Base-by-base conservation (phyloP, 129 eudicot genomes). In the Ambrosia trifida region DNA sequence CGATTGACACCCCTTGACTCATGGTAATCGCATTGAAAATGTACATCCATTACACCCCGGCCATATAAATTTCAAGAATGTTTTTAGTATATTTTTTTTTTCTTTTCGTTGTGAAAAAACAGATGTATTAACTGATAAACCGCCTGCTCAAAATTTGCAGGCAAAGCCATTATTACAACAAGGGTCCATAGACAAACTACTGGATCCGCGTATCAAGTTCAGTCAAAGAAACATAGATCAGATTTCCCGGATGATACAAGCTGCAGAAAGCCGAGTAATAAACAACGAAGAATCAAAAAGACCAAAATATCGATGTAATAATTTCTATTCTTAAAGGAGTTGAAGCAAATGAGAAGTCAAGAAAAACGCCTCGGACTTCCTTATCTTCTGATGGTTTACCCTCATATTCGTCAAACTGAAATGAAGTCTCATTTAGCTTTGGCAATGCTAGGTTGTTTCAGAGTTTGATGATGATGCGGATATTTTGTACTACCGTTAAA, bases 371-470 rank as follows among this genome's bases (percentile, higher is more conserved):
- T 59, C 41, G 17, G 5, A 19, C 41, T 46, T 31, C 71, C 50
- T 83, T 78, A 36, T 53, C 75, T 12, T 80, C 87, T 50, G 97
- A 87, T 14, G 32, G 76, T 58, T 58, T 70, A 73, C 80, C 78
- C 88, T 62, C 87, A 75, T 59, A 70, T 81, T 59, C 84, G 78
- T 47, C 86, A 71, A 68, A 78, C 93, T 59, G 97, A 90, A 72
- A 80, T 87, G 84, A 95, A 81, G 72, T 86, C 83, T 72, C 96
- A 95, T 76, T 77, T 90, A 72, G 97, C 97, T 52, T 64, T 95
- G 77, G 99, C 99, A 16, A 90, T 95, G 99, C 79, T 86, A 0
- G 99, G 94, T 65, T 65, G 96, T 95, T 43, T 66, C 96, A 11
- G 97, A 95, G 69, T 67, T 82, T 44, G 99, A 95, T 10, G 91